These are phyloP conservation scores for Phytophthora chlamydospora DNA, from an alignment of 352 stramenopile genomes.

Conservation along the genomic window DNA sequence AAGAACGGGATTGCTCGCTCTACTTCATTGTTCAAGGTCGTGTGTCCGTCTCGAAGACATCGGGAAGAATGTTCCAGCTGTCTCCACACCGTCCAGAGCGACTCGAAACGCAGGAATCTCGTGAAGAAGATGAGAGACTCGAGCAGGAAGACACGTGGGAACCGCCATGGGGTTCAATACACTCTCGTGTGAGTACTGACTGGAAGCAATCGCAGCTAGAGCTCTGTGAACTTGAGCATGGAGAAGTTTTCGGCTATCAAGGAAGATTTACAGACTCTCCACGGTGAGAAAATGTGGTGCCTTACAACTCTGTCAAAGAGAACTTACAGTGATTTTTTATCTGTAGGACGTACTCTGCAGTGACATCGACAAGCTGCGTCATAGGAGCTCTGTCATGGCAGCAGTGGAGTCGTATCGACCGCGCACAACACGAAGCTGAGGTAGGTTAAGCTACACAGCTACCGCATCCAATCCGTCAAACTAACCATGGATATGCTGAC, in stretches of 20 bases:
- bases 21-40: slow-evolving; percentile 42
- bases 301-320: neutral
- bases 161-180: slow-evolving; percentile 10
- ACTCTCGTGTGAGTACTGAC: neutral
- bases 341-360: slow-evolving; percentile 34
- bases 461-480: too few relatives aligned
- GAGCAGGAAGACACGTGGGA: slow-evolving; percentile 22
- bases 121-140: neutral
- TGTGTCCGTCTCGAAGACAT: slow-evolving; percentile 33
- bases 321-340: neutral
- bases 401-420: slow-evolving; percentile 35
- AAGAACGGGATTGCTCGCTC: slow-evolving; percentile 15
- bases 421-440: slow-evolving; percentile 36
- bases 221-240: slow-evolving; percentile 33
- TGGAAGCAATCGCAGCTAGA: slow-evolving; percentile 35
- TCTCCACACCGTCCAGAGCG: slow-evolving; percentile 10
- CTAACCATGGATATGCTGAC: too few relatives aligned
- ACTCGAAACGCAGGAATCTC: slow-evolving; percentile 2
- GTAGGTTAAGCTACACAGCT: slow-evolving; percentile 10
- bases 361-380: slow-evolving; percentile 29
- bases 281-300: slow-evolving; percentile 16
- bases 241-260: slow-evolving; percentile 41
- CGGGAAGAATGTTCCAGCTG: slow-evolving; percentile 27
- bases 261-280: slow-evolving; percentile 24
- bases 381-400: slow-evolving; percentile 44